Conservation (phyloP, 345 rosid genomes). For the Populus alba region DNA sequence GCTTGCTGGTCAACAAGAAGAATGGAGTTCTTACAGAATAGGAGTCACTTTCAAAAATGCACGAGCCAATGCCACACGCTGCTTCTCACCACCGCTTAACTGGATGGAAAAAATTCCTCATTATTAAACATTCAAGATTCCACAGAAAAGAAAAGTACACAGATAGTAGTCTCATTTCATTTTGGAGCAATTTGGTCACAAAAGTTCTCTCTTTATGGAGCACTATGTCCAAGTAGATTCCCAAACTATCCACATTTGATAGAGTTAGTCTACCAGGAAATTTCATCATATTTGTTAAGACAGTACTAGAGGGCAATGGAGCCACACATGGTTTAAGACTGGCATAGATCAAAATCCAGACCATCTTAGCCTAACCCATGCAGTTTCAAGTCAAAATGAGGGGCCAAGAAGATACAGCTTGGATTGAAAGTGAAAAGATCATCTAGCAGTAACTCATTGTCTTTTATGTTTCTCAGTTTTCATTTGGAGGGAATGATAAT, state of each 20-base stretch:
- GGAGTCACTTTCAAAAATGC: constrained; percentile 86
- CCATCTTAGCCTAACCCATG: background rate
- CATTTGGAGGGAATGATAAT: background rate
- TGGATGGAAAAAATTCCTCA: constrained; percentile 31
- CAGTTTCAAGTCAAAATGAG: background rate
- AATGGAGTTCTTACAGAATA: constrained; percentile 58
- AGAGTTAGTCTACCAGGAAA: background rate
- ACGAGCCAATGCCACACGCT: constrained; percentile 95
- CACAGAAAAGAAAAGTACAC: constrained; percentile 1
- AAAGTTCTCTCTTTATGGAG: background rate
- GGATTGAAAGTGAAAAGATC: background rate
- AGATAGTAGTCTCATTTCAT: background rate
- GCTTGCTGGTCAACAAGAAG: background rate
- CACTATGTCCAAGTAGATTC: background rate
- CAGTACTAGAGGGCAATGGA: background rate
- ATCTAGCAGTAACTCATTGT: background rate
- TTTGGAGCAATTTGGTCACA: background rate
- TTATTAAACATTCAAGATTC: constrained; percentile 11
- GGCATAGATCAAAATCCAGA: background rate
- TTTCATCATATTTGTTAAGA: background rate
- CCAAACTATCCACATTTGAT: background rate
- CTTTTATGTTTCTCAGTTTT: background rate
- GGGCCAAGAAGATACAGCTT: background rate
- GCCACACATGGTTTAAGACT: background rate
- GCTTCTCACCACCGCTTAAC: constrained; percentile 99